phyloP scores from a whole-genome alignment of 306 rosid genomes.

The Pterocarpus santalinus region DNA sequence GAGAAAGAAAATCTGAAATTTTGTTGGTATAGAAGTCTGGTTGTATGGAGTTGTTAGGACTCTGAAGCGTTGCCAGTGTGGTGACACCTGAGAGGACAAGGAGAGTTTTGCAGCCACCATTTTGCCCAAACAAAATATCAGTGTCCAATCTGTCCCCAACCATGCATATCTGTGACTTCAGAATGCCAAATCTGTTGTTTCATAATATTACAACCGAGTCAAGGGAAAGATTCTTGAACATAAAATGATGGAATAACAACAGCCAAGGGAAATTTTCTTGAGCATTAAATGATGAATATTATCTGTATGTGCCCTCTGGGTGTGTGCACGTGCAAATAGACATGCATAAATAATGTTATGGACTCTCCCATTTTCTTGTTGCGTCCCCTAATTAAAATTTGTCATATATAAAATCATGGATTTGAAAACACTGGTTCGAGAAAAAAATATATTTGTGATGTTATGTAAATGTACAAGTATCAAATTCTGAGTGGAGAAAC shows the following conservation, averaged over 20 bases:
- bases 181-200: conserved; percentile 81
- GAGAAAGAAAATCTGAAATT: conserved; percentile 85
- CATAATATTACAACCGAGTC: conserved; percentile 32
- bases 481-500: no score
- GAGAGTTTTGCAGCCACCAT: conserved; percentile 97
- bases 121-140: conserved; percentile 94
- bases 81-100: conserved; percentile 97
- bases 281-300: not conserved
- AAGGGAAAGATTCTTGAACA: conserved; percentile 25
- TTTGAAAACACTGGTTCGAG: no score
- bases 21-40: conserved; percentile 91
- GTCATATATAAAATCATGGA: no score
- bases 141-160: conserved; percentile 99
- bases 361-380: no score
- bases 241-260: not conserved
- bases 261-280: not conserved
- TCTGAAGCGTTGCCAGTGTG: conserved; percentile 71
- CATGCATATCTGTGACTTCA: conserved; percentile 94
- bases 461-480: no score
- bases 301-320: no score
- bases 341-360: no score
- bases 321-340: no score
- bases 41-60: conserved; percentile 80
- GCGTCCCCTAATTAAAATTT: no score
- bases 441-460: no score